Conservation (phyloP, 176 grass and related monocot species). For the Eragrostis nindensis region DNA sequence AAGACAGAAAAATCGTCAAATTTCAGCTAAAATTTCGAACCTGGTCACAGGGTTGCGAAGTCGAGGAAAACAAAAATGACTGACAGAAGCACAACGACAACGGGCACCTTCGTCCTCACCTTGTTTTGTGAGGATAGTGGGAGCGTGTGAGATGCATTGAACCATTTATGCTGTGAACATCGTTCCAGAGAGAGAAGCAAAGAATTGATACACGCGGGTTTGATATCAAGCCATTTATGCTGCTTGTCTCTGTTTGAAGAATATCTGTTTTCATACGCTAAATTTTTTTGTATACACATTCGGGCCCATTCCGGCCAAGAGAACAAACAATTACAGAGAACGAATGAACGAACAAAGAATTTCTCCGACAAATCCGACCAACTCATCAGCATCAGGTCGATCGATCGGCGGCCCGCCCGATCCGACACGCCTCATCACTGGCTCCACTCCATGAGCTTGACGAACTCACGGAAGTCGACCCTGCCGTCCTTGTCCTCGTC, state of each 20-base stretch:
- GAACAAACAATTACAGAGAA: background rate
- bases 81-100: no score
- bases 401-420: background rate
- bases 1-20: no score
- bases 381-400: background rate
- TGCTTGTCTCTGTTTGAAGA: background rate
- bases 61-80: no score
- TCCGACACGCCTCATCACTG: slow-evolving; percentile 28
- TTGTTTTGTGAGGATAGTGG: background rate
- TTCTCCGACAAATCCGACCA: background rate
- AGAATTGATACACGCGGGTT: background rate
- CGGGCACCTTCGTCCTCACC: no score
- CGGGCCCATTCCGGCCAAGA: slow-evolving; percentile 36
- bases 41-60: no score
- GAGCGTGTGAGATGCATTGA: background rate
- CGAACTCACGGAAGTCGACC: slow-evolving; percentile 75
- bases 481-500: slow-evolving; percentile 76
- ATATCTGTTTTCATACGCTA: background rate
- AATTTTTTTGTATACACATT: background rate
- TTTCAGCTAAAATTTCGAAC: no score
- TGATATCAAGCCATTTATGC: background rate
- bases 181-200: background rate
- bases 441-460: slow-evolving; percentile 60
- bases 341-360: slow-evolving; percentile 40
- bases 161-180: background rate